Conservation (phyloP, 2,329 filamentous ascomycete species). For the Ilyonectria mors-panacis region DNA sequence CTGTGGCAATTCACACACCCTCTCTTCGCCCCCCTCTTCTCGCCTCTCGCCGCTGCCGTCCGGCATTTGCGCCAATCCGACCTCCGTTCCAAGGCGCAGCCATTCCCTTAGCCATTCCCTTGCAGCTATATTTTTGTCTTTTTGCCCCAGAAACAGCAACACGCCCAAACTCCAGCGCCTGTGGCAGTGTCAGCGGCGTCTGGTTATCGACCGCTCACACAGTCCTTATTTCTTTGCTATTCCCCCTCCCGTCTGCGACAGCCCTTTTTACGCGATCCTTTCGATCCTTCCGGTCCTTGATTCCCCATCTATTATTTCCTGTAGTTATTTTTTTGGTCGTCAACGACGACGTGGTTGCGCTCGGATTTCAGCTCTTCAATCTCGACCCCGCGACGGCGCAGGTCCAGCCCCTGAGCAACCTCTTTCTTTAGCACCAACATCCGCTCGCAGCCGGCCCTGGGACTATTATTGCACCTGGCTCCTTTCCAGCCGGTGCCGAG, state of each 20-base stretch:
- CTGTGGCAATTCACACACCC: constrained; percentile 10
- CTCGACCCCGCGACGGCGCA: constrained; percentile 19
- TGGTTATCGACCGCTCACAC: constrained; percentile 26
- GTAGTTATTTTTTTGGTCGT: background rate
- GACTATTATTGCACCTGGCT: constrained; percentile 1
- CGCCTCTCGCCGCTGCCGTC: background rate
- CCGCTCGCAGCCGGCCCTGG: constrained; percentile 1
- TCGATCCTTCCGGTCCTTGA: background rate
- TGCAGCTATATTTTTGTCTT: constrained; percentile 9
- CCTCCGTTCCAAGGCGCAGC: constrained; percentile 19
- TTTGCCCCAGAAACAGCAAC: constrained; percentile 17
- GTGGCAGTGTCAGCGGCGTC: constrained; percentile 31
- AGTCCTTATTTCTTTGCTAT: background rate
- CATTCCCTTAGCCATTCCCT: background rate
- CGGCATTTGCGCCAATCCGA: constrained; percentile 10
- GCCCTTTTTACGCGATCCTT: background rate
- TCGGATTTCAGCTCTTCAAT: constrained; percentile 22
- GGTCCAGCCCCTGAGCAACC: constrained; percentile 17
- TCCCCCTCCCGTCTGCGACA: background rate
- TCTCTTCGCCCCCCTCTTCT: constrained; percentile 12
- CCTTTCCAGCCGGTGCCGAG: constrained; percentile 1
- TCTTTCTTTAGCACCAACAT: constrained; percentile 8
- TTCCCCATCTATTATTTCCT: background rate
- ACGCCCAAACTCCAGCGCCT: background rate
- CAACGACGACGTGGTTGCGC: constrained; percentile 9